Conservation (phyloP, 441 rosid species). For the Erodium moschatum region DNA sequence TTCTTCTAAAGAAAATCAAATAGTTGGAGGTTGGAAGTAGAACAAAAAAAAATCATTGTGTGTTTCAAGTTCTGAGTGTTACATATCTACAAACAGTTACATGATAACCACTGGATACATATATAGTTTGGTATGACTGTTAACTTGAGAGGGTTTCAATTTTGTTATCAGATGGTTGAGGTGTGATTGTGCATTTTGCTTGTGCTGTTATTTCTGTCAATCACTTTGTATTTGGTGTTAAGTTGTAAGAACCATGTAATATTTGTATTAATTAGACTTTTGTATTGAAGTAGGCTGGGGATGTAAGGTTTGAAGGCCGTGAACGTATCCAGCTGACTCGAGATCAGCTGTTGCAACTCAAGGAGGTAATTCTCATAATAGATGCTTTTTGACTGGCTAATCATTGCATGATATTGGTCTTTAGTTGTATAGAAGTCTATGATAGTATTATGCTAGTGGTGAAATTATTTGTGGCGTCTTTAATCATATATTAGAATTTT, state of each 20-base stretch:
- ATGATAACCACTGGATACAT: background rate
- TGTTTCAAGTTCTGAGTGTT: background rate
- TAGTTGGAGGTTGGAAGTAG: background rate
- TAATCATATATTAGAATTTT: background rate
- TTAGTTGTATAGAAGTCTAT: background rate
- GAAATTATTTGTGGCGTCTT: background rate
- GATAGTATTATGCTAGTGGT: background rate
- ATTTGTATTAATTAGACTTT: background rate
- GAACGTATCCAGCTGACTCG: conserved; percentile 52
- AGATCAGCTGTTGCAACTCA: conserved; percentile 66
- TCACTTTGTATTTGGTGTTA: background rate
- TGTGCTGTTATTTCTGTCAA: background rate
- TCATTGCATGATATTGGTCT: background rate
- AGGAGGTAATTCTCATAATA: conserved; percentile 37
- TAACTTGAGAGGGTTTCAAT: background rate
- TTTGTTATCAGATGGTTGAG: background rate
- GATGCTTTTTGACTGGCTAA: background rate
- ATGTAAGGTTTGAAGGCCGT: conserved; percentile 48
- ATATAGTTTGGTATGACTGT: background rate
- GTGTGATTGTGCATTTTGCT: background rate
- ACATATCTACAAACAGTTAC: background rate
- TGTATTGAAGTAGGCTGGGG: conserved; percentile 44
- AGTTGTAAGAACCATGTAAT: background rate
- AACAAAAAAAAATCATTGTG: background rate
- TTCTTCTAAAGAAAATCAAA: background rate